A percentile compares a stretch with the other conserved stretches of the same genome.
Evolutionary conservation across 768 basidiomycete genomes (phyloP).

Genomic region (Pleurotus citrinopileatus): DNA sequence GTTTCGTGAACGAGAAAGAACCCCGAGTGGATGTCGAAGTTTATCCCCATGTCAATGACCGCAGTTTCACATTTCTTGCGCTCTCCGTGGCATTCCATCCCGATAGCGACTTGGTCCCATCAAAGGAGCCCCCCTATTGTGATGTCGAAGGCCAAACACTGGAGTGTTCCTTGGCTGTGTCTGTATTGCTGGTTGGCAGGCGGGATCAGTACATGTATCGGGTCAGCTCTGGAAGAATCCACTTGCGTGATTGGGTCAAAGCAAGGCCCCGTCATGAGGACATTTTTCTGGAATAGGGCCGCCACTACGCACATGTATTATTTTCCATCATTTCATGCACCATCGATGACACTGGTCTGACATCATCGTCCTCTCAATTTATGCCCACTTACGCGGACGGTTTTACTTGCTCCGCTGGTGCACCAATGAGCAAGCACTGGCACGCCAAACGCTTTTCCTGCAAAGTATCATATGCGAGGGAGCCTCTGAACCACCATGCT

Average conservation of each 20-base stretch:
- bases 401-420: too few relatives aligned
- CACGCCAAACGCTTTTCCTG: too few relatives aligned
- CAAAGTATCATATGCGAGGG: too few relatives aligned
- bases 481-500: too few relatives aligned
- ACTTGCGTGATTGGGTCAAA: conserved; percentile 1
- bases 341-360: too few relatives aligned
- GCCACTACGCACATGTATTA: too few relatives aligned
- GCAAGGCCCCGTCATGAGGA: not conserved
- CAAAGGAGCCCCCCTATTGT: not conserved
- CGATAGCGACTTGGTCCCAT: too few relatives aligned
- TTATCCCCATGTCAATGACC: not conserved
- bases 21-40: not conserved
- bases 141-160: not conserved
- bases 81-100: not conserved
- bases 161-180: not conserved
- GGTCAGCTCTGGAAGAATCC: not conserved
- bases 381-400: too few relatives aligned
- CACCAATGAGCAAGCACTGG: too few relatives aligned
- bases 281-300: not conserved
- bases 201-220: not conserved
- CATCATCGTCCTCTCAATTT: too few relatives aligned
- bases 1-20: not conserved
- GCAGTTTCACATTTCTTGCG: conserved; percentile 1
- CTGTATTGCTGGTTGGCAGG: not conserved
- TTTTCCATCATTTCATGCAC: too few relatives aligned